phyloP scores from a whole-genome alignment of 108 stramenopile species.

The Nannochloropsis gaditana region DNA sequence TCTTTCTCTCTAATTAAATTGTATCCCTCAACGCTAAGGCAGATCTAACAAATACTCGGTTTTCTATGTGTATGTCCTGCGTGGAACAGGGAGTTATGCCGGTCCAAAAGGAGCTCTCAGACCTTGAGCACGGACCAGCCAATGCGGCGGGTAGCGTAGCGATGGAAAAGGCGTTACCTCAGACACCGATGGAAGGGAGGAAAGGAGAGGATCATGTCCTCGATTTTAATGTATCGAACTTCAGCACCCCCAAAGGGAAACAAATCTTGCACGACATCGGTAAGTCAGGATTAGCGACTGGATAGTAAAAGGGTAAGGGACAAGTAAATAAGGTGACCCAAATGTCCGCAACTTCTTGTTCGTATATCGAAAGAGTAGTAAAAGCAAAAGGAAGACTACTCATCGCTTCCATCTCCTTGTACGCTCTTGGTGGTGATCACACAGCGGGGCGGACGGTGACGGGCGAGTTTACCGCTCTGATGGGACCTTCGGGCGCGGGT shows the following conservation, averaged over 20 bases:
- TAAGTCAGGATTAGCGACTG: not conserved
- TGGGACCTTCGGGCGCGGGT: slow-evolving; percentile 25
- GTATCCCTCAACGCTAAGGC: too few species aligned
- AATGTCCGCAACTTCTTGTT: not conserved
- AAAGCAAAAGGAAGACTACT: too few species aligned
- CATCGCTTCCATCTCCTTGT: too few species aligned
- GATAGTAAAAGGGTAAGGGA: not conserved
- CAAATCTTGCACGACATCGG: slow-evolving; percentile 3
- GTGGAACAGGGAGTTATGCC: not conserved
- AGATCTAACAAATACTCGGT: too few species aligned
- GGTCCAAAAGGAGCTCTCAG: slow-evolving; percentile 9
- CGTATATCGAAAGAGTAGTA: too few species aligned
- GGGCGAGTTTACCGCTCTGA: slow-evolving; percentile 24
- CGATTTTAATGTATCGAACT: not conserved
- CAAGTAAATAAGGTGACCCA: not conserved
- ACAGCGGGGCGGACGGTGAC: not conserved
- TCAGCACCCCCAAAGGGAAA: not conserved
- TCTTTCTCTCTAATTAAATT: too few species aligned
- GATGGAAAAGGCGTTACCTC: not conserved
- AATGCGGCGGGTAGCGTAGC: not conserved
- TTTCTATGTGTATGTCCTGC: not conserved
- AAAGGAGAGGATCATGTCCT: slow-evolving; percentile 1
- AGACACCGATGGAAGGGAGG: not conserved
- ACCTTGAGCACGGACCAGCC: slow-evolving; percentile 6
- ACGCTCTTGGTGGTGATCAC: not conserved